phyloP scores from a whole-genome alignment of 495 filamentous ascomycete species.

The Aspergillus avenaceus region DNA sequence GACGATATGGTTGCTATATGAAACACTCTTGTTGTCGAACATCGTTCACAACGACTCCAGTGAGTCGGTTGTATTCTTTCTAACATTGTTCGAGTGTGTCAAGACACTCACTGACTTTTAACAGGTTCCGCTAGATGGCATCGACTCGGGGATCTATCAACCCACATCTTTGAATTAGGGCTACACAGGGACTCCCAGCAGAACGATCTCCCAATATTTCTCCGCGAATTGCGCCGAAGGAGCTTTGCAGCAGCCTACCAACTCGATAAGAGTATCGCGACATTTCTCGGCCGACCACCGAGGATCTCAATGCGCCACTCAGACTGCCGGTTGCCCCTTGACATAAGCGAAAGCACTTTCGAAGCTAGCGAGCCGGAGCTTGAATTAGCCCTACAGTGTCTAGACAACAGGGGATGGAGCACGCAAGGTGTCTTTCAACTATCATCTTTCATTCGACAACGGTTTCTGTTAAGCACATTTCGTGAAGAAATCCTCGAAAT shows the following conservation, averaged over 20 bases:
- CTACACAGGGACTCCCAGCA: conserved; percentile 46
- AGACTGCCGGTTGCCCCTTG: conserved; percentile 49
- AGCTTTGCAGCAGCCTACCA: conserved; percentile 47
- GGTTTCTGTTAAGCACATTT: conserved; percentile 42
- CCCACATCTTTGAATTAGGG: conserved; percentile 47
- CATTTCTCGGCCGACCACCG: conserved; percentile 52
- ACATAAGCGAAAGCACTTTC: conserved; percentile 46
- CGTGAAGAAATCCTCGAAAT: conserved; percentile 58
- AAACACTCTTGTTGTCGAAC: conserved; percentile 23
- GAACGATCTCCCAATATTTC: conserved; percentile 34
- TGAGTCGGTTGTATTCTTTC: conserved; percentile 10
- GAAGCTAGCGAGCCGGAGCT: conserved; percentile 33
- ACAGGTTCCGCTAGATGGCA: conserved; percentile 26
- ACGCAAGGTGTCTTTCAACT: conserved; percentile 26
- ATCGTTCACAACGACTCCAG: conserved; percentile 25
- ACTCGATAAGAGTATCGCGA: conserved; percentile 46
- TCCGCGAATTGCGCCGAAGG: conserved; percentile 42
- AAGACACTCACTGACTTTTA: not conserved
- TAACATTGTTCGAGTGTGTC: not conserved
- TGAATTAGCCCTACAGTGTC: conserved; percentile 18
- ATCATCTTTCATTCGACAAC: conserved; percentile 40
- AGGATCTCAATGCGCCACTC: conserved; percentile 45
- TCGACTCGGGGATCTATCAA: conserved; percentile 28
- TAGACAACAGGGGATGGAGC: conserved; percentile 53
- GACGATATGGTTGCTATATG: conserved; percentile 27